A percentile compares a stretch with the other conserved stretches of the same genome.
Evolutionary conservation across 2,329 filamentous ascomycete species (phyloP).

Genomic region (Alternaria triticina): DNA sequence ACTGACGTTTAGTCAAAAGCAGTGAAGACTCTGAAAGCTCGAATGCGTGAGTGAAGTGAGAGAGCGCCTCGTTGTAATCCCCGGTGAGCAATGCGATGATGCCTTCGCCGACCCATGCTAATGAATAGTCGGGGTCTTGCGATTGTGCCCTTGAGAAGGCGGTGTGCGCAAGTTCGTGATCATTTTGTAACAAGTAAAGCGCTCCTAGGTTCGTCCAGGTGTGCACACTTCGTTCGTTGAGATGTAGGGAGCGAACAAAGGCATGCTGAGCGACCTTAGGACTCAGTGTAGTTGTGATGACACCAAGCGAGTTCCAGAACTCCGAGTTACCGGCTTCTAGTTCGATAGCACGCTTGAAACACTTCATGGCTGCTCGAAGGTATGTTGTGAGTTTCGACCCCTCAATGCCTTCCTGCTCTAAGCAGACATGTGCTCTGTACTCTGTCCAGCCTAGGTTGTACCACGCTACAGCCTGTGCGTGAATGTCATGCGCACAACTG

Average conservation of each 20-base stretch:
- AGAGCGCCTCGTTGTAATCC: constrained; percentile 76
- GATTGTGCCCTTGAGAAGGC: constrained; percentile 91
- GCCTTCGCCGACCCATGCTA: constrained; percentile 94
- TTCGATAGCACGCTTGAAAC: constrained; percentile 96
- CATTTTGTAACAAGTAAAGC: constrained; percentile 83
- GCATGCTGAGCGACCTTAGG: constrained; percentile 90
- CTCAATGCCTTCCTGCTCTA: constrained; percentile 53
- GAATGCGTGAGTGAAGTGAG: constrained; percentile 91
- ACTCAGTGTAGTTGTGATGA: constrained; percentile 85
- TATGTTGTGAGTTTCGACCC: constrained; percentile 64
- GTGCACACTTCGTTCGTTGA: constrained; percentile 84
- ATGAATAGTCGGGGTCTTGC: constrained; percentile 89
- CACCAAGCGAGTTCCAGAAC: constrained; percentile 96
- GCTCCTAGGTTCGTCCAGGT: constrained; percentile 92
- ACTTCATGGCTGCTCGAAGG: constrained; percentile 80
- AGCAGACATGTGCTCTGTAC: constrained; percentile 75
- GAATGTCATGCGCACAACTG: constrained; percentile 72
- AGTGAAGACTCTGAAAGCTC: constrained; percentile 85
- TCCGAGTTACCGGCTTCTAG: constrained; percentile 92
- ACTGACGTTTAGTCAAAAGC: constrained; percentile 76
- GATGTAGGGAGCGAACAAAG: constrained; percentile 87
- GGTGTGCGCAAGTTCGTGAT: constrained; percentile 84
- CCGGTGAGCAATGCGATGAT: constrained; percentile 80
- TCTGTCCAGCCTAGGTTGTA: constrained; percentile 98
- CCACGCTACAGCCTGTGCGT: constrained; percentile 94